Conservation (phyloP, 2,329 filamentous ascomycete genomes). For the Lasiodiplodia citricola region DNA sequence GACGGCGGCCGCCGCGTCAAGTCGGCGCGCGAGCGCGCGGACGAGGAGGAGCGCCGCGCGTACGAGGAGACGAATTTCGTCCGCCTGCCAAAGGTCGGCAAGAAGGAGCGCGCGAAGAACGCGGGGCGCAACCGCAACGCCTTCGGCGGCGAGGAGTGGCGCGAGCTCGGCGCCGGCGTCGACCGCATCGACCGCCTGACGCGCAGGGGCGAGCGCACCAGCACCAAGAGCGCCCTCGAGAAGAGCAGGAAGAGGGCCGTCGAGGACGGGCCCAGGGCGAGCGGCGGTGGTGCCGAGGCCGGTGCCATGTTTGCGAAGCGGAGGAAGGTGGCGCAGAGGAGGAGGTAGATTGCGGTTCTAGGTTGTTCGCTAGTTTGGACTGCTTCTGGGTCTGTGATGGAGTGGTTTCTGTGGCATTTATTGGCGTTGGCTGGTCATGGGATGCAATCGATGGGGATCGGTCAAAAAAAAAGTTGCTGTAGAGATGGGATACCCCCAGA, state of each 20-base stretch:
- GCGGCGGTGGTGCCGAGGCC: conserved; percentile 65
- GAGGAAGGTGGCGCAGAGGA: conserved; percentile 59
- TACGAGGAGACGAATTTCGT: conserved; percentile 96
- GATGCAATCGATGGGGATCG: neutral
- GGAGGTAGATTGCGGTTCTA: conserved; percentile 32
- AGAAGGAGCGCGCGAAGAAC: conserved; percentile 79
- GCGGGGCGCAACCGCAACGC: conserved; percentile 46
- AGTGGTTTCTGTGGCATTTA: neutral
- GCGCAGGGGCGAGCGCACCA: conserved; percentile 58
- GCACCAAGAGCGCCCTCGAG: conserved; percentile 65
- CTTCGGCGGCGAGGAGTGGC: conserved; percentile 97
- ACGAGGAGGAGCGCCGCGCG: conserved; percentile 76
- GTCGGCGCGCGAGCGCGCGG: conserved; percentile 74
- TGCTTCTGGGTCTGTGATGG: neutral
- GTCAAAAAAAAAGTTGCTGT: neutral
- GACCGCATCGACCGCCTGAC: conserved; percentile 87
- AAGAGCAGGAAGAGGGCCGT: conserved; percentile 81
- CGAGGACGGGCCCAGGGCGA: conserved; percentile 75
- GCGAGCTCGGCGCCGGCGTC: conserved; percentile 79
- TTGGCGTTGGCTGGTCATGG: neutral
- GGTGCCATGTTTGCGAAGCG: conserved; percentile 78
- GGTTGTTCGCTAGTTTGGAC: neutral
- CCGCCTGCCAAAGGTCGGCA: conserved; percentile 82
- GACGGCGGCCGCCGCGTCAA: conserved; percentile 79
- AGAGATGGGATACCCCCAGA: neutral